Base-by-base conservation (phyloP, 768 basidiomycete genomes). In the Royoungia palumana region DNA sequence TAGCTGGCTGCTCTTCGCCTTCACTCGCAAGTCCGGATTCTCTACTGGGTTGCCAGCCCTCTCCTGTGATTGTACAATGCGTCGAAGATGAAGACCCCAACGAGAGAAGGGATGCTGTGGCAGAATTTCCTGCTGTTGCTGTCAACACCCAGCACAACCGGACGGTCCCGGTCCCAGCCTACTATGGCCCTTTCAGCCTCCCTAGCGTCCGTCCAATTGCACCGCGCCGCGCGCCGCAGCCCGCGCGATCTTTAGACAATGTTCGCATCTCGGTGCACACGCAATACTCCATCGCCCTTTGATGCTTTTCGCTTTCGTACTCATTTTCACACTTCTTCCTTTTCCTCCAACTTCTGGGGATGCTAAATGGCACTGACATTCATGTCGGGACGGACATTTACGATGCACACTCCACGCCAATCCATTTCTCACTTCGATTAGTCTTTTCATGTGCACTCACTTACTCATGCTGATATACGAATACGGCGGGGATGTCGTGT, bases 181-280 rank as follows among this genome's bases (percentile, higher is more conserved):
- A 44, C 35, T 55, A 47, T 24, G 59, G 49, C n/a, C 59, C 56
- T 21, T 60, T 62, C 40, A 51, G 28, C 37, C 20, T 36, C 13
- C 56, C 59, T 10, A 51, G 28, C 8, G 13, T 55, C 41, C 43
- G 22, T 47, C 52, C 47, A 3, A 20, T 22, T 34, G 28, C 28
- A 28, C 27, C 46, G 13, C 40, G 22, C n/a, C 38, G 8, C 12
- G n/a, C 24, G 10, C 19, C 30, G 41, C 51, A 49, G 28, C 35
- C 35, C 27, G 14, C 49, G 21, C 39, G 37, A 30, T 35, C 57
- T n/a, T 25, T 41, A 22, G 40, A 53, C 11, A 38, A 30, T 12
- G 20, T 61, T 35, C 38, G 25, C 24, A 46, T 63, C 28, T 46
- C 49, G 2, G 48, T 60, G 34, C 57, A 63, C 35, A 53, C 61